Conservation (phyloP, 2,329 filamentous ascomycete genomes). For the Venturia asperata region DNA sequence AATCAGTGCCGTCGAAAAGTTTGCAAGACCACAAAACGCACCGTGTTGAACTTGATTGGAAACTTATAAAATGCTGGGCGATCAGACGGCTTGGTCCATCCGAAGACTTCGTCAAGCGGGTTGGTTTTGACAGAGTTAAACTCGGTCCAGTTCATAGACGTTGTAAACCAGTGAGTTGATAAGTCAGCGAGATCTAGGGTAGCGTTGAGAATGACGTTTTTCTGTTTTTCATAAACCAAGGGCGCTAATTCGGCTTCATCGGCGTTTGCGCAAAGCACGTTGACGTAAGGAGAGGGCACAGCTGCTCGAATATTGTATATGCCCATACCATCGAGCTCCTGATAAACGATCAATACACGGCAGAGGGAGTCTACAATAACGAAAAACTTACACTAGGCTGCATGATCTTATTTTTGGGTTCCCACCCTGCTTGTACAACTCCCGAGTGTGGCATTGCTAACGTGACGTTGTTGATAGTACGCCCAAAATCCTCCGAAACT, state of each 20-base stretch:
- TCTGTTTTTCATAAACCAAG: conserved; percentile 49
- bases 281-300: conserved; percentile 62
- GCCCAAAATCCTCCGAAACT: conserved; percentile 41
- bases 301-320: conserved; percentile 62
- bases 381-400: conserved; percentile 52
- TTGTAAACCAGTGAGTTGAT: conserved; percentile 8
- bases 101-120: conserved; percentile 62
- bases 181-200: conserved; percentile 12
- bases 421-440: conserved; percentile 56
- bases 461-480: conserved; percentile 68
- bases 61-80: conserved; percentile 39
- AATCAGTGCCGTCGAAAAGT: background rate
- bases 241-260: conserved; percentile 52
- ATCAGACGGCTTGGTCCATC: conserved; percentile 45
- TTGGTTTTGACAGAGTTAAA: conserved; percentile 47
- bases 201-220: conserved; percentile 12
- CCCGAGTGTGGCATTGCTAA: conserved; percentile 70
- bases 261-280: conserved; percentile 67
- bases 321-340: conserved; percentile 53
- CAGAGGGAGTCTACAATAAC: background rate
- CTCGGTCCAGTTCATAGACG: conserved; percentile 23
- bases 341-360: background rate
- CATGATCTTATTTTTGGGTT: conserved; percentile 57
- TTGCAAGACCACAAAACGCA: conserved; percentile 28
- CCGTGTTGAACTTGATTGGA: conserved; percentile 59